Conservation (phyloP, 352 stramenopile species). For the Globisporangium mamillatum region DNA sequence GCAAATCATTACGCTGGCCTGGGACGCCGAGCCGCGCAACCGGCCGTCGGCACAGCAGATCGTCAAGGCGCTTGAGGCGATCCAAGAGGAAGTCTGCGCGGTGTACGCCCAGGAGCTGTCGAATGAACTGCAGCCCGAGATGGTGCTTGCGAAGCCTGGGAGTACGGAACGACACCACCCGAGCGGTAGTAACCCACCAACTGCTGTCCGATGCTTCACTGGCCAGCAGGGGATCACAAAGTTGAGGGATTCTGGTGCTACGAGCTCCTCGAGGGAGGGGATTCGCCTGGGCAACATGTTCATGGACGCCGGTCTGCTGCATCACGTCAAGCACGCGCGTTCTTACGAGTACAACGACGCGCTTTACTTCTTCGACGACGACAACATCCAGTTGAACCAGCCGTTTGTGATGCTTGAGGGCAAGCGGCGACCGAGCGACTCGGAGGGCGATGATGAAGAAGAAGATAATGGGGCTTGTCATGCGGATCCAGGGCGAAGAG, state of each 20-base stretch:
- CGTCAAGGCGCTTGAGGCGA: slow-evolving; percentile 26
- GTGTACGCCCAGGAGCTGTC: slow-evolving; percentile 25
- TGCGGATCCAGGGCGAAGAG: neutral
- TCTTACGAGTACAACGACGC: slow-evolving; percentile 23
- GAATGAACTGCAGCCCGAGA: slow-evolving; percentile 15
- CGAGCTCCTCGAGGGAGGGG: slow-evolving; percentile 20
- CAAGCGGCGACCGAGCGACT: neutral
- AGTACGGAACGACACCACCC: neutral
- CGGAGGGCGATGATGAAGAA: neutral
- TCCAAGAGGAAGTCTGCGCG: slow-evolving; percentile 26
- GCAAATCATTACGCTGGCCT: slow-evolving; percentile 26
- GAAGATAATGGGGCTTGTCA: neutral
- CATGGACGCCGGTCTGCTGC: slow-evolving; percentile 32
- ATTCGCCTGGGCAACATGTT: slow-evolving; percentile 38
- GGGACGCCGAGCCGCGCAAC: slow-evolving; percentile 21
- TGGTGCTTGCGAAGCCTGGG: slow-evolving; percentile 7
- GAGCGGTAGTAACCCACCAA: neutral
- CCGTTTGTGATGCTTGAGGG: slow-evolving; percentile 28
- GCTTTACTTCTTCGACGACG: slow-evolving; percentile 34
- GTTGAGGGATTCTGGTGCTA: slow-evolving; percentile 14
- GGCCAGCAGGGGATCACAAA: slow-evolving; percentile 21
- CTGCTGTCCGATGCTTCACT: slow-evolving; percentile 23
- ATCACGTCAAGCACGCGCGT: slow-evolving; percentile 30
- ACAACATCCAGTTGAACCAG: slow-evolving; percentile 24
- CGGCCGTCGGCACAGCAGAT: slow-evolving; percentile 26